phyloP scores from a whole-genome alignment of 208 protist genomes.

The Leishmania major region DNA sequence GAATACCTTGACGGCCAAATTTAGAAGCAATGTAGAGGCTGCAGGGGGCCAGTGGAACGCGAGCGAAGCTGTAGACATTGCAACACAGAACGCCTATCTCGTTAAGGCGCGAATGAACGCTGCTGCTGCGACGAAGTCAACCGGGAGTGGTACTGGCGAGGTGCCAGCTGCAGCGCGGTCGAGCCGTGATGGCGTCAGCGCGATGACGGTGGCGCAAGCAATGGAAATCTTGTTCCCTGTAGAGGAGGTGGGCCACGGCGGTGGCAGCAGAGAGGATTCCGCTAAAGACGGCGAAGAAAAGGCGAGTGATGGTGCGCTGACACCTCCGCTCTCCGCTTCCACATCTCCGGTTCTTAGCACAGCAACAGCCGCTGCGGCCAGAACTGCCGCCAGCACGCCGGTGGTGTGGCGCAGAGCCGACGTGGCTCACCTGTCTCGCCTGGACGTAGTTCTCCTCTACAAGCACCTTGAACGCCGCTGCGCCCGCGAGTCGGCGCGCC shows the following conservation, averaged over 20 bases:
- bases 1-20: background rate
- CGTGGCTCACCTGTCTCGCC: conserved; percentile 56
- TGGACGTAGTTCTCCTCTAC: conserved; percentile 78
- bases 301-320: background rate
- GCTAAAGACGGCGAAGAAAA: background rate
- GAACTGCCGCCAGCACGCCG: background rate
- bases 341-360: background rate
- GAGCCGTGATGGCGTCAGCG: background rate
- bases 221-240: conserved; percentile 28
- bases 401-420: conserved; percentile 23
- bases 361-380: background rate
- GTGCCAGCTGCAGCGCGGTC: background rate
- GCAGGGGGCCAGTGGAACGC: background rate
- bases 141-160: background rate
- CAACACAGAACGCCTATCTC: conserved; percentile 1
- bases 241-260: background rate
- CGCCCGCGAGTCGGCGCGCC: conserved; percentile 60
- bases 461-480: conserved; percentile 74
- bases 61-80: background rate
- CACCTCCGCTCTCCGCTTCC: background rate
- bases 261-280: background rate
- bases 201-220: conserved; percentile 27
- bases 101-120: background rate
- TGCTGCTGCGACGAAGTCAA: background rate
- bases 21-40: background rate